Percentiles rank a stretch among this genome's conserved stretches.
These are phyloP conservation scores for Thelonectria blattea DNA, from an alignment of 2,329 filamentous ascomycete species.

Conservation along the genomic window DNA sequence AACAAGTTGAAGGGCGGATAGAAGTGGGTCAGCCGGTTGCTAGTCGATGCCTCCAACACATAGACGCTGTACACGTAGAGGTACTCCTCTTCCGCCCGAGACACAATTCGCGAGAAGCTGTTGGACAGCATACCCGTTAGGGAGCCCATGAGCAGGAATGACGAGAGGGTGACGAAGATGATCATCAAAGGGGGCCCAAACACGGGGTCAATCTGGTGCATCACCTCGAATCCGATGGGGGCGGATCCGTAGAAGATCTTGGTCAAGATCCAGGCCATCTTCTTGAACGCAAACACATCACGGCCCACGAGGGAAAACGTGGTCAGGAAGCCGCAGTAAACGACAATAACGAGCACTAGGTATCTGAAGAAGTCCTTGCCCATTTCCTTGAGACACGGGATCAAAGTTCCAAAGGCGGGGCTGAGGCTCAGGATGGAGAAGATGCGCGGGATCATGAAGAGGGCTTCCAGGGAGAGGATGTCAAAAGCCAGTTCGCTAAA, in stretches of 20 bases:
- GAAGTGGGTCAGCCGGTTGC: slow-evolving; percentile 72
- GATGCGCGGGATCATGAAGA: slow-evolving; percentile 88
- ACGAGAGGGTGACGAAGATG: slow-evolving; percentile 77
- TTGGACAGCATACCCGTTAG: slow-evolving; percentile 81
- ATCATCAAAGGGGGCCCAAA: slow-evolving; percentile 69
- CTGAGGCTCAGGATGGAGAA: slow-evolving; percentile 87
- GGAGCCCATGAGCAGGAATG: slow-evolving; percentile 79
- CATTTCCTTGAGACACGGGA: slow-evolving; percentile 94
- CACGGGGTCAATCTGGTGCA: slow-evolving; percentile 63
- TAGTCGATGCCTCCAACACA: slow-evolving; percentile 70
- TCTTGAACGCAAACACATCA: slow-evolving; percentile 65
- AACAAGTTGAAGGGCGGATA: slow-evolving; percentile 77
- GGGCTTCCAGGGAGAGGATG: slow-evolving; percentile 84
- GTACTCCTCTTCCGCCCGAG: slow-evolving; percentile 75
- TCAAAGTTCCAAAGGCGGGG: slow-evolving; percentile 88
- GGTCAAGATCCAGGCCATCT: slow-evolving; percentile 78
- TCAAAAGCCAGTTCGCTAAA: slow-evolving; percentile 86
- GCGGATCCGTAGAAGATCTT: slow-evolving; percentile 83
- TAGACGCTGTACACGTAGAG: slow-evolving; percentile 75
- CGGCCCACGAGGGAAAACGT: slow-evolving; percentile 83
- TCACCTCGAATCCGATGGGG: slow-evolving; percentile 75
- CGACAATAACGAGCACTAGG: slow-evolving; percentile 76
- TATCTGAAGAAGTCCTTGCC: slow-evolving; percentile 91
- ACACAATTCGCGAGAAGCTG: slow-evolving; percentile 70
- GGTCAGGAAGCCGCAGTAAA: slow-evolving; percentile 88